phyloP scores from a whole-genome alignment of 306 rosid species.

The Cicer bijugum region DNA sequence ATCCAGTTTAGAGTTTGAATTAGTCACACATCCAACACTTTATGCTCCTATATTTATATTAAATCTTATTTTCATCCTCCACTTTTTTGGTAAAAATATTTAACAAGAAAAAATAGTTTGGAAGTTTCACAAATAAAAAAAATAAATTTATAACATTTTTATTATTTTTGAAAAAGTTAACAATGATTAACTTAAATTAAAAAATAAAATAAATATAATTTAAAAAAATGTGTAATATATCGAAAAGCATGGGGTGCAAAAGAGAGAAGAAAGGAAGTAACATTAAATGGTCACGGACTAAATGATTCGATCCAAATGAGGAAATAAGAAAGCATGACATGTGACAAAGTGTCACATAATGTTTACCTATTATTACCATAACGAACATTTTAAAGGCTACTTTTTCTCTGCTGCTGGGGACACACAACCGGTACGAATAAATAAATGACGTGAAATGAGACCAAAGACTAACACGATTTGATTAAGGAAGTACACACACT shows the following conservation, averaged over 20 bases:
- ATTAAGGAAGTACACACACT: slow-evolving; percentile 26
- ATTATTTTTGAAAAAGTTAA: no score
- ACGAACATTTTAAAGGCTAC: slow-evolving; percentile 45
- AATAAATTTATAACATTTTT: no score
- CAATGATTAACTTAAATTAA: no score
- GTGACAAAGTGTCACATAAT: slow-evolving; percentile 50
- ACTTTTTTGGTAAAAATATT: no score
- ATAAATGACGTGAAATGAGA: slow-evolving; percentile 37
- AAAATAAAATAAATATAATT: no score
- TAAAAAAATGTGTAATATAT: neutral
- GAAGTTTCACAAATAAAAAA: no score
- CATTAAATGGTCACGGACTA: slow-evolving; percentile 51
- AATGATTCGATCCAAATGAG: slow-evolving; percentile 44
- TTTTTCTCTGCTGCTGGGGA: slow-evolving; percentile 37
- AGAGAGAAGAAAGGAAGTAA: slow-evolving; percentile 21
- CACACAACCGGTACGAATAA: slow-evolving; percentile 31
- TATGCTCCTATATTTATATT: no score
- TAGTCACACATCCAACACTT: no score
- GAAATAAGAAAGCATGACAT: slow-evolving; percentile 44
- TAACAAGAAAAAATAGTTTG: no score
- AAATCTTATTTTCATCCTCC: no score
- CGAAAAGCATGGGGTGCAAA: neutral
- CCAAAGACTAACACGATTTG: slow-evolving; percentile 38
- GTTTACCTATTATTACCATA: slow-evolving; percentile 46
- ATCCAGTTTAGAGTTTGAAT: no score